These are phyloP conservation scores for Dactylellina haptotyla DNA, from an alignment of 2,329 filamentous ascomycete species.

Conservation along the genomic window DNA sequence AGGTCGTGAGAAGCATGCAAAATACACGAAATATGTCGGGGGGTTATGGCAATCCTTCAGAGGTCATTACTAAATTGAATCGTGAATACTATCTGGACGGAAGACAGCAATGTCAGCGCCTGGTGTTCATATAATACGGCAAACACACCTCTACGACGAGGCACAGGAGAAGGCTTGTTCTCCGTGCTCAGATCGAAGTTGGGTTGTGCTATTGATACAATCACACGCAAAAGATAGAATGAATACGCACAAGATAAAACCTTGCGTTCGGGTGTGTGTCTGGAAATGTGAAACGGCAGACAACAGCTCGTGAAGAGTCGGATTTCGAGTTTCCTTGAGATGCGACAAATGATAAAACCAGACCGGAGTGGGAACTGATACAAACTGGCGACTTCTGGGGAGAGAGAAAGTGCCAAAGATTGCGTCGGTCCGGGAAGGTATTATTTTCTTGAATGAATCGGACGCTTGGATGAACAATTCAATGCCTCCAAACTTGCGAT, in stretches of 20 bases:
- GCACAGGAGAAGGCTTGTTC: slow-evolving; percentile 4
- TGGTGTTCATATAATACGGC: neutral
- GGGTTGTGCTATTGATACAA: slow-evolving; percentile 18
- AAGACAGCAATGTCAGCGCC: slow-evolving; percentile 6
- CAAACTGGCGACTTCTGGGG: neutral
- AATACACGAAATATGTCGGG: slow-evolving; percentile 31
- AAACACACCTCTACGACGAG: slow-evolving; percentile 10
- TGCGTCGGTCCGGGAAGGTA: neutral
- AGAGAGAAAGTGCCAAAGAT: slow-evolving; percentile 1
- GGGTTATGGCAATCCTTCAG: slow-evolving; percentile 49
- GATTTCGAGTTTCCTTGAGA: slow-evolving; percentile 35
- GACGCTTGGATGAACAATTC: slow-evolving; percentile 54
- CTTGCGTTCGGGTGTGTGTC: slow-evolving; percentile 42
- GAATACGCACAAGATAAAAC: slow-evolving; percentile 50
- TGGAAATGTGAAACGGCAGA: slow-evolving; percentile 30
- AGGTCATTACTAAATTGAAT: slow-evolving; percentile 51
- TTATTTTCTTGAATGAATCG: slow-evolving; percentile 52
- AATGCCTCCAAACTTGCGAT: slow-evolving; percentile 54
- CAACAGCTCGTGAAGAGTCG: slow-evolving; percentile 26
- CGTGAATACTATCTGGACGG: slow-evolving; percentile 32
- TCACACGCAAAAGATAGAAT: slow-evolving; percentile 1
- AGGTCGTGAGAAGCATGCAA: slow-evolving; percentile 50
- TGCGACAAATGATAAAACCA: slow-evolving; percentile 22
- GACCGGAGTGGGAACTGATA: slow-evolving; percentile 6
- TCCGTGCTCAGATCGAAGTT: neutral